A percentile compares a stretch with the other conserved stretches of the same genome.
Evolutionary conservation across 768 basidiomycete species (phyloP).

Genomic region (Boletus coccyginus): DNA sequence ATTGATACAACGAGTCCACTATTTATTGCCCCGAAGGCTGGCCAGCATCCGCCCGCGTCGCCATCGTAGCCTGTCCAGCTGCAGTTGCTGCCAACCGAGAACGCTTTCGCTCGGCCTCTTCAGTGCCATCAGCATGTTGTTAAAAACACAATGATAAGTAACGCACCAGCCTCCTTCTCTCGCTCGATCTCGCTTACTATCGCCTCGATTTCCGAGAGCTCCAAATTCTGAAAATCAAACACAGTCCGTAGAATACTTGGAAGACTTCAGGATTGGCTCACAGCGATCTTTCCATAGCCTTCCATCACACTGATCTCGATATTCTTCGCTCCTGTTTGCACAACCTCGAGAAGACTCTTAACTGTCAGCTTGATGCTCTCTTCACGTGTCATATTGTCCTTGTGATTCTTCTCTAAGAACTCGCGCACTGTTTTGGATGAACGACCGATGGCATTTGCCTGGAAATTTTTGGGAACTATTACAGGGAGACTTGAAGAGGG

Average conservation of each 20-base stretch:
- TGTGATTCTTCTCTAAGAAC: constrained; percentile 97
- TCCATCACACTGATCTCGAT: constrained; percentile 99
- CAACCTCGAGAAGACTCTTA: constrained; percentile 94
- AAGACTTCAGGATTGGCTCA: constrained; percentile 33
- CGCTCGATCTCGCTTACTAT: constrained; percentile 93
- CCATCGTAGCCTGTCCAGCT: constrained; percentile 87
- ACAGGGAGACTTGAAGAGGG: not conserved
- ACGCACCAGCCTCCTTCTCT: constrained; percentile 91
- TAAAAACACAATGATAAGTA: not conserved
- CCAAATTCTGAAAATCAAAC: constrained; percentile 62
- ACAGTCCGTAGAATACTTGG: not conserved
- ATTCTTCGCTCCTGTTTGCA: constrained; percentile 99
- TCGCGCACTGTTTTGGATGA: constrained; percentile 98
- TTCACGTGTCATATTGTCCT: constrained; percentile 82
- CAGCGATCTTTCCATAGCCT: constrained; percentile 88
- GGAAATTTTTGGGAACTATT: not conserved
- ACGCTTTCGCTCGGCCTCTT: constrained; percentile 95
- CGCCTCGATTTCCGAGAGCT: constrained; percentile 81
- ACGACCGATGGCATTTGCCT: constrained; percentile 98
- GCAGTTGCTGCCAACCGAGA: constrained; percentile 88
- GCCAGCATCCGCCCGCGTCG: constrained; percentile 46
- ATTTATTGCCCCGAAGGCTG: constrained; percentile 37
- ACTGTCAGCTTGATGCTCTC: constrained; percentile 94
- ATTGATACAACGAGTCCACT: constrained; percentile 11
- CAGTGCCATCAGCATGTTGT: constrained; percentile 6